Evolutionary conservation across 2,329 filamentous ascomycete genomes (phyloP).

Genomic region (Beauveria bassiana): DNA sequence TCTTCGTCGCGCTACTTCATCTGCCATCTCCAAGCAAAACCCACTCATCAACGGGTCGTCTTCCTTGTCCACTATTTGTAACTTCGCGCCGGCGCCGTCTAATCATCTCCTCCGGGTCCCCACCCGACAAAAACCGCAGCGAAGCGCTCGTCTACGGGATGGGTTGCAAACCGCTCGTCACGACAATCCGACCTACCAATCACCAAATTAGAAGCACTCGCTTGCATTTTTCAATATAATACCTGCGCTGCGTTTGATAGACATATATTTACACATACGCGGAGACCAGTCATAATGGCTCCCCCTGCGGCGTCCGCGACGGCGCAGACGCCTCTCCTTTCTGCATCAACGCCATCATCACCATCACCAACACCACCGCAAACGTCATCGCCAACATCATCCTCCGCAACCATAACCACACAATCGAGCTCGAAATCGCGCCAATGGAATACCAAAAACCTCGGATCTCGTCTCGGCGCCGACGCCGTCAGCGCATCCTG

Average conservation of each 20-base stretch:
- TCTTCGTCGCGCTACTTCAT: too few relatives aligned
- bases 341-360: neutral
- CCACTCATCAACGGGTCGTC: too few relatives aligned
- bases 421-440: neutral
- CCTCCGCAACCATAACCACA: neutral
- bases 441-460: conserved; percentile 68
- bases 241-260: too few relatives aligned
- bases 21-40: too few relatives aligned
- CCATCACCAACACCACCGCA: neutral
- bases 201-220: too few relatives aligned
- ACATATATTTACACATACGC: neutral
- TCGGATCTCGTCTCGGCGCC: conserved; percentile 57
- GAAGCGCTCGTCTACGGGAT: neutral
- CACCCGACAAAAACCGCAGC: neutral
- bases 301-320: neutral
- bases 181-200: neutral
- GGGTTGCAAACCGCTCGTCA: neutral
- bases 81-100: too few relatives aligned
- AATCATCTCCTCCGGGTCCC: neutral
- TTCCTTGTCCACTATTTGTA: neutral
- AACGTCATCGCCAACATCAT: neutral
- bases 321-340: neutral
- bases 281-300: neutral
- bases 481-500: conserved; percentile 63
- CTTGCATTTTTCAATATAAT: neutral